Evolutionary conservation across 2,329 filamentous ascomycete genomes (phyloP).

Genomic region (Aspergillus hortae): DNA sequence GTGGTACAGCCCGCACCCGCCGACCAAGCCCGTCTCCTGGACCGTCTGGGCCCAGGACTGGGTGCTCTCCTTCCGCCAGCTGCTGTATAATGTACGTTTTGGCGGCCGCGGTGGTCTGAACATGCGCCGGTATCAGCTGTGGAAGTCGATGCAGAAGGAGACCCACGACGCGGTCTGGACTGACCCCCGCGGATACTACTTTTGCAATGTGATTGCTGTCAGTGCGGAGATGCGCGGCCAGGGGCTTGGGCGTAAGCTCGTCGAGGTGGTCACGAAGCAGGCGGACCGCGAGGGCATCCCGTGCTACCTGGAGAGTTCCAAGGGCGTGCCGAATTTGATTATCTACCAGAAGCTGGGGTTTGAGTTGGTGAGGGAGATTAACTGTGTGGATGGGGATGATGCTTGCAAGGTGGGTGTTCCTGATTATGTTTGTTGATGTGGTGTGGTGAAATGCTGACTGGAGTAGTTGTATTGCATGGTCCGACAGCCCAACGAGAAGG

Average conservation of each 20-base stretch:
- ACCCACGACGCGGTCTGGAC: constrained; percentile 63
- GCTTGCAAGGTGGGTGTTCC: constrained; percentile 45
- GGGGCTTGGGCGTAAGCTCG: constrained; percentile 63
- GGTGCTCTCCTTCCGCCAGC: constrained; percentile 63
- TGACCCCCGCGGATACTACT: constrained; percentile 67
- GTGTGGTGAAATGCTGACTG: constrained; percentile 2
- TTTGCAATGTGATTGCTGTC: constrained; percentile 72
- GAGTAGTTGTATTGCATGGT: constrained; percentile 22
- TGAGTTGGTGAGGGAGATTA: constrained; percentile 60
- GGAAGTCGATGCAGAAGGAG: constrained; percentile 63
- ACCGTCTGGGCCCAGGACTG: constrained; percentile 60
- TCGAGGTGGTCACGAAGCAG: constrained; percentile 58
- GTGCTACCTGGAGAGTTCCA: constrained; percentile 70
- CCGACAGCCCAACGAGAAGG: constrained; percentile 16
- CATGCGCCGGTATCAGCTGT: constrained; percentile 66
- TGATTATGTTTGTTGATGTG: not conserved
- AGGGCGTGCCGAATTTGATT: constrained; percentile 63
- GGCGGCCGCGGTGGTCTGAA: constrained; percentile 64
- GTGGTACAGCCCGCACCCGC: constrained; percentile 61
- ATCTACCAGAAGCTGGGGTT: constrained; percentile 72
- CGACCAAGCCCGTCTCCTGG: constrained; percentile 54
- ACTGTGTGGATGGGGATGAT: constrained; percentile 61
- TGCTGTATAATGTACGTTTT: constrained; percentile 64
- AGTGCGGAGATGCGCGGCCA: constrained; percentile 61
- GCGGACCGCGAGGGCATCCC: constrained; percentile 62